Conservation (phyloP, 2,329 filamentous ascomycete species). For the Penicillium concentricum region DNA sequence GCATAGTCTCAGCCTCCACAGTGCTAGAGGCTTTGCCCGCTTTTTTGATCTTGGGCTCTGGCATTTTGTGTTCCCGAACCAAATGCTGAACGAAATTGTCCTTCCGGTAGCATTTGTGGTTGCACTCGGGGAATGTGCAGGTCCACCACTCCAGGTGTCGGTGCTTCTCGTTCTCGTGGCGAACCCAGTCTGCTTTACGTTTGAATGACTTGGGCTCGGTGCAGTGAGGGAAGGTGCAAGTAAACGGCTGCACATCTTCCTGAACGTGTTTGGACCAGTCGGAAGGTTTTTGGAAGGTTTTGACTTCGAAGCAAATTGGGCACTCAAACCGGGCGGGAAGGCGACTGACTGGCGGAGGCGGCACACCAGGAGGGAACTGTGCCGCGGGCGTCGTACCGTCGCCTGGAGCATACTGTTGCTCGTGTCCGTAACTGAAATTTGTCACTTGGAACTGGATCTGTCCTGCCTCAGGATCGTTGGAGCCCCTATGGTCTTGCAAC, state of each 20-base stretch:
- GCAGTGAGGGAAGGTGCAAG: conserved; percentile 83
- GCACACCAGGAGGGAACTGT: conserved; percentile 77
- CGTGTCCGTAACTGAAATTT: conserved; percentile 58
- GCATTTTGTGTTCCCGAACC: conserved; percentile 84
- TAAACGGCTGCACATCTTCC: conserved; percentile 90
- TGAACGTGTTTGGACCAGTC: conserved; percentile 98
- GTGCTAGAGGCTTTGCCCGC: conserved; percentile 57
- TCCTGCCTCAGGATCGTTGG: conserved; percentile 59
- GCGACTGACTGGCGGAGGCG: conserved; percentile 71
- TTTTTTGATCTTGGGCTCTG: conserved; percentile 74
- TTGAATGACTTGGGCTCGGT: conserved; percentile 89
- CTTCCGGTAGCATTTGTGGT: conserved; percentile 78
- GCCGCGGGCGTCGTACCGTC: conserved; percentile 70
- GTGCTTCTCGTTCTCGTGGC: conserved; percentile 90
- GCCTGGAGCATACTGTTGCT: conserved; percentile 62
- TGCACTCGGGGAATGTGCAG: conserved; percentile 77
- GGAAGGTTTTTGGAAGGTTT: conserved; percentile 85
- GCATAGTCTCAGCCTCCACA: conserved; percentile 20
- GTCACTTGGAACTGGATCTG: conserved; percentile 56
- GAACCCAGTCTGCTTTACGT: conserved; percentile 91
- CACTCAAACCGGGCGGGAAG: conserved; percentile 90
- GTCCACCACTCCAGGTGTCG: conserved; percentile 89
- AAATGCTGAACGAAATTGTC: conserved; percentile 94
- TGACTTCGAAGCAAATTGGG: conserved; percentile 78
- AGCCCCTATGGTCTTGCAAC: conserved; percentile 54